Percentiles rank a stretch among this genome's conserved stretches.
These are phyloP conservation scores for Apium graveolens DNA, from an alignment of 129 eudicot genomes.

Conservation along the genomic window DNA sequence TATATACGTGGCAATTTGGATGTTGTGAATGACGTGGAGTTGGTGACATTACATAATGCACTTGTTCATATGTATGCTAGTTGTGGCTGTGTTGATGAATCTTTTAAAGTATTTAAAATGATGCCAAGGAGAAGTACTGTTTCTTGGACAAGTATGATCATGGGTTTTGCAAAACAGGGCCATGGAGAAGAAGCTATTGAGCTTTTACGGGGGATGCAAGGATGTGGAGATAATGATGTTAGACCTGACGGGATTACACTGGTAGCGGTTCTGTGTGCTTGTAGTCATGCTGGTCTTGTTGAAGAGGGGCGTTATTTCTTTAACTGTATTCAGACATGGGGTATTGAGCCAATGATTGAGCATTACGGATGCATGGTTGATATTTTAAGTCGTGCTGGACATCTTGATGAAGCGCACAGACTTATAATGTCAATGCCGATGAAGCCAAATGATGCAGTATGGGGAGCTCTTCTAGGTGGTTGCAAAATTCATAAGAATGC, in stretches of 20 bases:
- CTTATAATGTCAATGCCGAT: conserved; percentile 53
- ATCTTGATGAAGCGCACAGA: conserved; percentile 49
- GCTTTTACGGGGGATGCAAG: conserved; percentile 45
- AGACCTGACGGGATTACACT: conserved; percentile 53
- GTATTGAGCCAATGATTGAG: conserved; percentile 48
- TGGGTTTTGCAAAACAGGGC: conserved; percentile 66
- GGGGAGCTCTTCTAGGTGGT: conserved; percentile 83
- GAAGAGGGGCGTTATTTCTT: conserved; percentile 44
- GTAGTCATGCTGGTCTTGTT: conserved; percentile 70
- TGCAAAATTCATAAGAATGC: conserved; percentile 58
- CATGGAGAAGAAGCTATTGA: conserved; percentile 46
- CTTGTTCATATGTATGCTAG: conserved; percentile 71
- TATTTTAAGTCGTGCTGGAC: conserved; percentile 63
- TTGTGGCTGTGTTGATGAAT: conserved; percentile 55
- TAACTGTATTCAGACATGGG: conserved; percentile 32
- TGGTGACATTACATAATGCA: conserved; percentile 43
- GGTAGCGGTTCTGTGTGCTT: conserved; percentile 52
- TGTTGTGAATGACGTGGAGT: conserved; percentile 15
- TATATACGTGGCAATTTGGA: conserved; percentile 17
- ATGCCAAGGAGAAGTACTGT: conserved; percentile 40
- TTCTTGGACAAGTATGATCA: conserved; percentile 74
- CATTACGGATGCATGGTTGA: conserved; percentile 87
- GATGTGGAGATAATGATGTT: conserved; percentile 8
- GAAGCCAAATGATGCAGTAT: conserved; percentile 59
- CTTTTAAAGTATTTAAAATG: conserved; percentile 31